Evolutionary conservation across 768 basidiomycete species (phyloP), one percentile per base, ranked within the genome.

Genomic region (Lactarius hengduanensis): DNA sequence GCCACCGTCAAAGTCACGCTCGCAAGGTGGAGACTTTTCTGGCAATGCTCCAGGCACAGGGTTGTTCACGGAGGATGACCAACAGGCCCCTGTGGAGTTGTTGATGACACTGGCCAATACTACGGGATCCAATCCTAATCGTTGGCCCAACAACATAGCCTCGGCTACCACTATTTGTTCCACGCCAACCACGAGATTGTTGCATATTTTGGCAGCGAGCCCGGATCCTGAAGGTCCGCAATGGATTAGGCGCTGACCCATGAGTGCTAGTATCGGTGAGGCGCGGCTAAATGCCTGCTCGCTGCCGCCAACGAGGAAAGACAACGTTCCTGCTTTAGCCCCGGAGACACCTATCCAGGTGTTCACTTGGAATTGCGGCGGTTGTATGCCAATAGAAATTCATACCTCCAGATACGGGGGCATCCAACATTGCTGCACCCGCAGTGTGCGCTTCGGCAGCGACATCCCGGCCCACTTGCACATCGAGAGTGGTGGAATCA

Each of bases 341-440:
- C 94, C 96, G 16, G 89, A 80, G 11, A 94, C 92, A 40, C 94
- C 90, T 92, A 68, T 8, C 41, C 53, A 59, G 15, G 36, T 47
- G 28, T 22, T 15, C 59, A 57, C 2, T 38, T 36, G 9, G 57
- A 26, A 15, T 8, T 28, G 13, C 45, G 34, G 38, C 40, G 50
- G 32, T 57, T 34, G 61, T 43, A 68, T 8, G 15, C 34, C 16
- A 32, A 59, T 6, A 34, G 57, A 18, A 59, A 41, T 47, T 76
- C 85, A 62, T 74, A 90, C 93, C 95, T 63, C 96, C 96, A 57
- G 93, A 95, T 1, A 98, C 95, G 3, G 96, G 96, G 6, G 96
- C 94, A 74, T 98, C 96, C 26, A 97, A 82, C 86, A 97, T 94
- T 47, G 77, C 77, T 8, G 88, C 92, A 30, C 90, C 88, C 32